Evolutionary conservation across 75 land plant genomes (phyloP).

Genomic region (Cryptomeria japonica): DNA sequence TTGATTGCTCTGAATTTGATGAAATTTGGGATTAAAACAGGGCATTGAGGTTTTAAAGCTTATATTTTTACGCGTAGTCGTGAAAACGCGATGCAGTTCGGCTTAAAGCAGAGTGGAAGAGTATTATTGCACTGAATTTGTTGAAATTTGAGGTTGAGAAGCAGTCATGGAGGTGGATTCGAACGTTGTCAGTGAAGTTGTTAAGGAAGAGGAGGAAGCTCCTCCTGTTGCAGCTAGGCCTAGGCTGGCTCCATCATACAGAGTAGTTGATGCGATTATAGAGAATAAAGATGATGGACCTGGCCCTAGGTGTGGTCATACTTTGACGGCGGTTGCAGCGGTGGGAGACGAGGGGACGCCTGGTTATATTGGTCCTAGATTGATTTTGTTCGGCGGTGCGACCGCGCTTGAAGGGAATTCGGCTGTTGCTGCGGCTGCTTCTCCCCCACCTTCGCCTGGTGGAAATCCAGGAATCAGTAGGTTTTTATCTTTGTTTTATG

Average conservation of each 20-base stretch:
- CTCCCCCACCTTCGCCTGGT: constrained; percentile 24
- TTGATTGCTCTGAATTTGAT: background rate
- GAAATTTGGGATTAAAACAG: background rate
- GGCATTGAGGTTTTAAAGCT: background rate
- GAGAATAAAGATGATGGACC: constrained; percentile 53
- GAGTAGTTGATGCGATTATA: constrained; percentile 28
- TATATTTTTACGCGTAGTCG: background rate
- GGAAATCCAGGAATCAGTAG: constrained; percentile 42
- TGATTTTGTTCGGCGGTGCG: constrained; percentile 49
- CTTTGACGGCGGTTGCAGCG: constrained; percentile 43
- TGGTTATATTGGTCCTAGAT: constrained; percentile 43
- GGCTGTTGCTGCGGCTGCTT: constrained; percentile 23
- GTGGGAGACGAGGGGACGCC: constrained; percentile 41
- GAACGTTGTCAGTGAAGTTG: background rate
- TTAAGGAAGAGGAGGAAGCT: constrained; percentile 10
- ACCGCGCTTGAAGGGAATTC: constrained; percentile 54
- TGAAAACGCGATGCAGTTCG: background rate
- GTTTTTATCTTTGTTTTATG: background rate
- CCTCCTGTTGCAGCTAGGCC: constrained; percentile 25
- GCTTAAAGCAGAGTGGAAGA: background rate
- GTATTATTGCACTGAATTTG: background rate
- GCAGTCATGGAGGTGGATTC: background rate
- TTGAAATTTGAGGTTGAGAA: background rate
- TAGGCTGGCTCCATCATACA: constrained; percentile 30
- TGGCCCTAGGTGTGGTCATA: constrained; percentile 46